These are phyloP conservation scores for Colletotrichum eleusines DNA, from an alignment of 2,329 filamentous ascomycete species.

Conservation along the genomic window DNA sequence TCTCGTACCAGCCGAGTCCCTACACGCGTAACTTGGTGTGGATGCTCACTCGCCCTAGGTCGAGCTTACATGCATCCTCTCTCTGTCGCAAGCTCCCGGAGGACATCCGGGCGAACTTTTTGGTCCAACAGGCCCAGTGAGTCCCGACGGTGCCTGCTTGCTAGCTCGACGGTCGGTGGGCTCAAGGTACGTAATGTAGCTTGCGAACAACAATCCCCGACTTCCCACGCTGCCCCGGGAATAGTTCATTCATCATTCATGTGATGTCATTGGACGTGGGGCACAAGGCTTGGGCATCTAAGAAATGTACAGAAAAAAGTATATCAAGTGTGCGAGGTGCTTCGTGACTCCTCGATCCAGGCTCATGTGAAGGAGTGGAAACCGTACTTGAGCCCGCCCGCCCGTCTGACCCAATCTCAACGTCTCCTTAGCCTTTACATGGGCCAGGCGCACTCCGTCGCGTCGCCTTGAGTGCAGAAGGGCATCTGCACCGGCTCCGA, in stretches of 20 bases:
- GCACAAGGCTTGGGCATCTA: neutral
- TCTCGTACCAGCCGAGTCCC: neutral
- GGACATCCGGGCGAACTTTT: conserved; percentile 26
- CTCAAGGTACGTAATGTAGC: neutral
- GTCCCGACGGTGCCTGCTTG: neutral
- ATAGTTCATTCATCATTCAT: neutral
- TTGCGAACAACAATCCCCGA: neutral
- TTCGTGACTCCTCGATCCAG: neutral
- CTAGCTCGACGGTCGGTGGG: neutral
- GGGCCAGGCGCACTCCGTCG: conserved; percentile 37
- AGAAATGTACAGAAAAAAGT: conserved; percentile 4
- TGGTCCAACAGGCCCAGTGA: conserved; percentile 17
- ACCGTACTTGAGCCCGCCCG: neutral
- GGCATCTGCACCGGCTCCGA: conserved; percentile 78
- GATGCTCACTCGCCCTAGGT: neutral
- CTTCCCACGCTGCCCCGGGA: neutral
- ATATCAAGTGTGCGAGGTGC: neutral
- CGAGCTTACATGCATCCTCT: neutral
- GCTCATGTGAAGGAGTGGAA: neutral
- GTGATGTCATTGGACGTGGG: neutral
- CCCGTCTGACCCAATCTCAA: neutral
- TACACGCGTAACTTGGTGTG: neutral
- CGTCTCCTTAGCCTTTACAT: conserved; percentile 7
- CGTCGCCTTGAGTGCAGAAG: conserved; percentile 74
- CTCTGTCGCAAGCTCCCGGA: neutral